Evolutionary conservation across 2,329 filamentous ascomycete species (phyloP).

Genomic region (Xylaria multiplex): DNA sequence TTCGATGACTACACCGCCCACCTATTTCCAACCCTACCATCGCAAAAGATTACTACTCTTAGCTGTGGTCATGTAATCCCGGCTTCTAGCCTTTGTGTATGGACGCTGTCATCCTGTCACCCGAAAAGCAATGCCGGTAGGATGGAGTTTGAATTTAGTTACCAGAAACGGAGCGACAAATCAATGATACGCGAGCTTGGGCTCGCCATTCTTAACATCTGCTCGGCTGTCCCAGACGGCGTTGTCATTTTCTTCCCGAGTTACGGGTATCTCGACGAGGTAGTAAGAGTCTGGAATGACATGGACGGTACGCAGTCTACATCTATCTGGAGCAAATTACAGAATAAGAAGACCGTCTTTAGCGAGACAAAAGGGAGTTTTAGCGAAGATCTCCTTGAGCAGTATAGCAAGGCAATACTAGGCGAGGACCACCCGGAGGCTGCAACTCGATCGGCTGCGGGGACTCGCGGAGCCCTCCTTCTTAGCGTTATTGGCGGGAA

Average conservation of each 20-base stretch:
- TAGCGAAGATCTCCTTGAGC: conserved; percentile 75
- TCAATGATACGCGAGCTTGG: conserved; percentile 80
- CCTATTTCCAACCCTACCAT: conserved; percentile 79
- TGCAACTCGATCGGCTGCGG: background rate
- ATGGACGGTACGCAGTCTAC: conserved; percentile 49
- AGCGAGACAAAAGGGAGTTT: conserved; percentile 64
- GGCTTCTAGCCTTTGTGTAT: conserved; percentile 79
- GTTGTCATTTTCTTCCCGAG: conserved; percentile 96
- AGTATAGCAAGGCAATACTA: conserved; percentile 76
- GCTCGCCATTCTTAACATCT: conserved; percentile 75
- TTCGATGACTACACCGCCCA: conserved; percentile 90
- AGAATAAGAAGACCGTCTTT: conserved; percentile 70
- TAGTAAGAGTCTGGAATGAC: conserved; percentile 70
- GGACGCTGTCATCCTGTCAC: conserved; percentile 67
- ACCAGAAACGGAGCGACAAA: conserved; percentile 75
- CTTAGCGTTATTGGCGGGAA: conserved; percentile 94
- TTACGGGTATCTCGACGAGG: conserved; percentile 86
- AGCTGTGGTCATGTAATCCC: conserved; percentile 97
- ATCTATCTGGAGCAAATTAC: conserved; percentile 68
- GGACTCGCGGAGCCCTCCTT: conserved; percentile 74
- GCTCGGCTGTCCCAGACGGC: conserved; percentile 81
- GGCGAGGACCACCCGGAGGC: conserved; percentile 51
- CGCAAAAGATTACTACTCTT: conserved; percentile 75
- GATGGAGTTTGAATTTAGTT: conserved; percentile 83
- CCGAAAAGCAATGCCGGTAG: conserved; percentile 43